Percentiles rank a stretch among this genome's conserved stretches.
Conservation (phyloP, 768 basidiomycete species). For the Rhodotorula taiwanensis region DNA sequence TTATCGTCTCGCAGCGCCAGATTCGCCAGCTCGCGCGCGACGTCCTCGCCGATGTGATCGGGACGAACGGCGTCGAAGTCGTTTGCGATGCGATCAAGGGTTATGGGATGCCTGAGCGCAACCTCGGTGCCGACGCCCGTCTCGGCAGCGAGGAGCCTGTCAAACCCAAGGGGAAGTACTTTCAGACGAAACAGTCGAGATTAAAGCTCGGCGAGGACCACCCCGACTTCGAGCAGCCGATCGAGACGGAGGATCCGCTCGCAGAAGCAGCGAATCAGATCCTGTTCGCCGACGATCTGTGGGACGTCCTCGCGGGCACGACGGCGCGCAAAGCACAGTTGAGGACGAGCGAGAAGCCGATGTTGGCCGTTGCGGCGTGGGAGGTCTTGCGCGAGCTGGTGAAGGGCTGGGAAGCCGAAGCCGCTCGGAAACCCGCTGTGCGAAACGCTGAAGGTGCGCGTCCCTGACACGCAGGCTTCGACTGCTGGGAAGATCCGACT, state of each 20-base stretch:
- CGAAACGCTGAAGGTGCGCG: not conserved
- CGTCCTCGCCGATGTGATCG: not conserved
- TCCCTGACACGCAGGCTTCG: no score
- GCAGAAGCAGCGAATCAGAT: constrained; percentile 5
- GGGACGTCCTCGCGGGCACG: constrained; percentile 26
- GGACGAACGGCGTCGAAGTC: constrained; percentile 9
- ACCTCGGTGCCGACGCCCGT: not conserved
- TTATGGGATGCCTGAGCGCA: not conserved
- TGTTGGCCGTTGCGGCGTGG: constrained; percentile 17
- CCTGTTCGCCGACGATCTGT: constrained; percentile 7
- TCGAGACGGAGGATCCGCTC: constrained; percentile 18
- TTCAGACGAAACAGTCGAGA: not conserved
- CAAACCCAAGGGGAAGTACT: not conserved
- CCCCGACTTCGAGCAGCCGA: constrained; percentile 1
- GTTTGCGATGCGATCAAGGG: constrained; percentile 14
- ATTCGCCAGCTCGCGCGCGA: constrained; percentile 1
- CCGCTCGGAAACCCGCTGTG: not conserved
- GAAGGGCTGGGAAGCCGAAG: constrained; percentile 17
- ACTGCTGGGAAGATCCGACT: not conserved
- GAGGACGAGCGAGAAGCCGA: constrained; percentile 3
- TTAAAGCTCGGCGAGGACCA: not conserved
- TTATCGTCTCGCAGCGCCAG: constrained; percentile 1
- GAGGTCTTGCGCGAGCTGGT: constrained; percentile 8
- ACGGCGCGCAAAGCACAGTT: constrained; percentile 4
- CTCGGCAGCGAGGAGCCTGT: not conserved